A percentile compares a stretch with the other conserved stretches of the same genome.
Evolutionary conservation across 139 green algal species (phyloP).

Genomic region (Closterium sp.): DNA sequence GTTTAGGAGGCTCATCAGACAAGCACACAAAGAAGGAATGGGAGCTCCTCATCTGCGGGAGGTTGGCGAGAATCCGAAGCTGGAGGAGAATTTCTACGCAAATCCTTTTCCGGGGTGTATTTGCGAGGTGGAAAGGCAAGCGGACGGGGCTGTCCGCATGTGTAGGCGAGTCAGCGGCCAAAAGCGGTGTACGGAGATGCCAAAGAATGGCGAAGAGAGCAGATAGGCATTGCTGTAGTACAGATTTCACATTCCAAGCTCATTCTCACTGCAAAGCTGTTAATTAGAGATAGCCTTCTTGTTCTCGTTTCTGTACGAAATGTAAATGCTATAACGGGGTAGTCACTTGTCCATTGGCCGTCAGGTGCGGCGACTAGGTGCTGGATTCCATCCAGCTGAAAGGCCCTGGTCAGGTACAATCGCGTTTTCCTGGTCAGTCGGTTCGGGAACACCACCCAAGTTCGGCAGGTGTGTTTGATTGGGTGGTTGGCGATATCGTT

Average conservation of each 20-base stretch:
- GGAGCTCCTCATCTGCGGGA: background rate
- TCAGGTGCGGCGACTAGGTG: background rate
- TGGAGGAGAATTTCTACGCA: slow-evolving; percentile 35
- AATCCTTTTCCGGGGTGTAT: slow-evolving; percentile 35
- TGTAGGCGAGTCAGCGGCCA: background rate
- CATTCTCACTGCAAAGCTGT: background rate
- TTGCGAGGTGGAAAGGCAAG: slow-evolving; percentile 7
- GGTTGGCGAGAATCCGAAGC: background rate
- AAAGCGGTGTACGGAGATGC: background rate
- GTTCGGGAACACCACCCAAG: too few relatives aligned
- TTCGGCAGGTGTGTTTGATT: background rate
- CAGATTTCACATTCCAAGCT: background rate
- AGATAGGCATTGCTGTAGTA: background rate
- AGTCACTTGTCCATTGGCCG: background rate
- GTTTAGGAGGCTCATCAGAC: background rate
- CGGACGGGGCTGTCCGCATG: background rate
- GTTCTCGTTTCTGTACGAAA: background rate
- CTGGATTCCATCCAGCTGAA: too few relatives aligned
- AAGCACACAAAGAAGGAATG: slow-evolving; percentile 7
- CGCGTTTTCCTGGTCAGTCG: too few relatives aligned
- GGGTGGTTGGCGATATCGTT: background rate
- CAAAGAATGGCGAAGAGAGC: background rate
- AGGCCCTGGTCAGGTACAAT: too few relatives aligned
- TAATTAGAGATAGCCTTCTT: background rate
- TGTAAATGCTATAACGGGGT: too few relatives aligned